Evolutionary conservation across 2,329 filamentous ascomycete species (phyloP), one percentile per base, ranked within the genome.

Genomic region (Akanthomyces muscarius): DNA sequence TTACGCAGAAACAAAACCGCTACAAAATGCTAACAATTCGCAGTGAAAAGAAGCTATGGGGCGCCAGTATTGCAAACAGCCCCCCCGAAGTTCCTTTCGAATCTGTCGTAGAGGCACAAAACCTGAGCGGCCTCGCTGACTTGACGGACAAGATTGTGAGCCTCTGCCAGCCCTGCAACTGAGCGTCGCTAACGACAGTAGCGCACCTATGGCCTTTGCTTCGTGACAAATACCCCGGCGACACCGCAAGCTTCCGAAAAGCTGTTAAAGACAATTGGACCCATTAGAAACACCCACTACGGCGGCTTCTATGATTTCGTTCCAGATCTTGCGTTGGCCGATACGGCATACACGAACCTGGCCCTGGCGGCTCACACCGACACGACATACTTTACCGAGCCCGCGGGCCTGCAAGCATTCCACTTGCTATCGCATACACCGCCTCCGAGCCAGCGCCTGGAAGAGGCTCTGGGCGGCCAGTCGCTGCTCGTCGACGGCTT

Each of bases 321-420:
- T 0, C 89, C 93, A 5, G 90, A 97, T 74, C 83, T 97, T 28
- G 89, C 91, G 33, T 89, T 89, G 71, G 93, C 93, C 67, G 92
- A 97, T 71, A 96, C 91, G 1, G 92, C 92, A 4, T 99, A 98
- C 77, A 97, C 94, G 1, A 92, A 89, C 69, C 82, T 95, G 57
- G 87, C 88, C 1, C 84, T 99, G 3, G 86, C 87, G 23, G 89
- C 90, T 0, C 95, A 99, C 75, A 98, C 94, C 1, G 95, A 99
- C 76, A 98, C 86, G 7, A 97, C 94, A 1, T 98, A 99, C 76
- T 98, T 98, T 77, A 92, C 87, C 25, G 94, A 98, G 66, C 94
- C 95, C 0, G 88, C 91, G 2, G 92, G 94, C 11, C 83, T 99
- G 41, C 95, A 99, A 74, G 87, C 95, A 30, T 96, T 99, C 75